Evolutionary conservation across 2,329 filamentous ascomycete genomes (phyloP).

Genomic region (Hirsutella thompsonii): DNA sequence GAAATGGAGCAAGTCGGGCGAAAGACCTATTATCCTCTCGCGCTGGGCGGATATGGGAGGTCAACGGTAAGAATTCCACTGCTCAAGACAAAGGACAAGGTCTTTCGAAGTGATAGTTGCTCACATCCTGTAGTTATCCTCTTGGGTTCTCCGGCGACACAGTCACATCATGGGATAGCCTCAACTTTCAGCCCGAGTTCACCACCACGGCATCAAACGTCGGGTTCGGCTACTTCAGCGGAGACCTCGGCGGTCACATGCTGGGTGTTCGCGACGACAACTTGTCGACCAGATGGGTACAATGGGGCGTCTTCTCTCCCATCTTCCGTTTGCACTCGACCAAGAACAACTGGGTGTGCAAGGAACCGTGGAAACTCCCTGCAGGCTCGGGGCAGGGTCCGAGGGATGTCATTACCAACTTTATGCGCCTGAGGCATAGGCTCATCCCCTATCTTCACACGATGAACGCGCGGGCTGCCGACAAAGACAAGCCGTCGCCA

Average conservation of each 20-base stretch:
- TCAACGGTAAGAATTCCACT: constrained; percentile 33
- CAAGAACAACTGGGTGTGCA: constrained; percentile 42
- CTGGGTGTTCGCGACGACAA: constrained; percentile 43
- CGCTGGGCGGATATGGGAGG: constrained; percentile 49
- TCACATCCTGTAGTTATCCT: constrained; percentile 23
- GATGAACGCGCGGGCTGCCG: constrained; percentile 34
- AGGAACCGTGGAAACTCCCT: constrained; percentile 44
- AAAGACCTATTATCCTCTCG: constrained; percentile 40
- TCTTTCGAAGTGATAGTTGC: too few relatives aligned
- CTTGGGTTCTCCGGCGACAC: constrained; percentile 53
- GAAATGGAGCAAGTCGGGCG: constrained; percentile 9
- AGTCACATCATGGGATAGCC: constrained; percentile 44
- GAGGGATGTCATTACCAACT: constrained; percentile 30
- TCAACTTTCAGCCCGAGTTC: constrained; percentile 53
- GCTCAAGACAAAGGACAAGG: too few relatives aligned
- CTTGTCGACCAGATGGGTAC: constrained; percentile 45
- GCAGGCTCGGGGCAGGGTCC: constrained; percentile 28
- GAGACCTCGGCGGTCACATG: constrained; percentile 55
- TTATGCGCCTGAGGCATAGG: constrained; percentile 41
- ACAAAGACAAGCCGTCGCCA: constrained; percentile 30
- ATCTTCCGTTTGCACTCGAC: constrained; percentile 48
- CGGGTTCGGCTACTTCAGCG: constrained; percentile 56
- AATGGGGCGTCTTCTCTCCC: constrained; percentile 47
- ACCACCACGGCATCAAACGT: constrained; percentile 55
- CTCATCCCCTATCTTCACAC: constrained; percentile 49